Evolutionary conservation across 768 basidiomycete genomes (phyloP).

Genomic region (Russula emetica): DNA sequence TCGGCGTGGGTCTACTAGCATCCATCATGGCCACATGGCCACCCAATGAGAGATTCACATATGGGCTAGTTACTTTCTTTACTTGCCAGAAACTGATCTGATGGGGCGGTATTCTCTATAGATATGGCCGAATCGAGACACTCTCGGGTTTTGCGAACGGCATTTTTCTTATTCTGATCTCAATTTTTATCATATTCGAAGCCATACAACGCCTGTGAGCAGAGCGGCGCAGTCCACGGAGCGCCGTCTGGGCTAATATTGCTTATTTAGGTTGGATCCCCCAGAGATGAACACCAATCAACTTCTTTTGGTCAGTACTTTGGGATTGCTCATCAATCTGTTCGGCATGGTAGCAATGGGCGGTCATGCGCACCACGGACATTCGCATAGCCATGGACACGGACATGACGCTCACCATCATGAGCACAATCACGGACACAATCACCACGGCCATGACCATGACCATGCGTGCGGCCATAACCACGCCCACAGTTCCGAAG

Average conservation of each 20-base stretch:
- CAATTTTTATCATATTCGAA: slow-evolving; percentile 97
- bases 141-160: slow-evolving; percentile 98
- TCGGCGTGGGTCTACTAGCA: slow-evolving; percentile 90
- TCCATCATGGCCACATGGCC: slow-evolving; percentile 99
- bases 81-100: neutral
- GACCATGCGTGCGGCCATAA: slow-evolving; percentile 28
- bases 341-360: slow-evolving; percentile 99
- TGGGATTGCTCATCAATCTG: slow-evolving; percentile 90
- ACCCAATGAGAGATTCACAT: slow-evolving; percentile 90
- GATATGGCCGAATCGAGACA: slow-evolving; percentile 95
- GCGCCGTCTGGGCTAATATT: neutral
- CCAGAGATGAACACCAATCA: slow-evolving; percentile 98
- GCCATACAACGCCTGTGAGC: slow-evolving; percentile 87
- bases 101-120: slow-evolving; percentile 33
- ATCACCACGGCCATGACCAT: slow-evolving; percentile 30
- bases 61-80: slow-evolving; percentile 56
- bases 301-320: slow-evolving; percentile 78
- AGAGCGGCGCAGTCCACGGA: neutral
- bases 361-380: slow-evolving; percentile 82
- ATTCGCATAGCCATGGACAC: slow-evolving; percentile 43
- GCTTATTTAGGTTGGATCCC: slow-evolving; percentile 64
- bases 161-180: slow-evolving; percentile 88
- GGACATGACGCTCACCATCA: slow-evolving; percentile 34
- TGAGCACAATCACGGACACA: slow-evolving; percentile 8
- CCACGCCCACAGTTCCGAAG: slow-evolving; percentile 1